Evolutionary conservation across 225 moss, liverwort and hornwort species (phyloP).

Genomic region (Straminergon stramineum): DNA sequence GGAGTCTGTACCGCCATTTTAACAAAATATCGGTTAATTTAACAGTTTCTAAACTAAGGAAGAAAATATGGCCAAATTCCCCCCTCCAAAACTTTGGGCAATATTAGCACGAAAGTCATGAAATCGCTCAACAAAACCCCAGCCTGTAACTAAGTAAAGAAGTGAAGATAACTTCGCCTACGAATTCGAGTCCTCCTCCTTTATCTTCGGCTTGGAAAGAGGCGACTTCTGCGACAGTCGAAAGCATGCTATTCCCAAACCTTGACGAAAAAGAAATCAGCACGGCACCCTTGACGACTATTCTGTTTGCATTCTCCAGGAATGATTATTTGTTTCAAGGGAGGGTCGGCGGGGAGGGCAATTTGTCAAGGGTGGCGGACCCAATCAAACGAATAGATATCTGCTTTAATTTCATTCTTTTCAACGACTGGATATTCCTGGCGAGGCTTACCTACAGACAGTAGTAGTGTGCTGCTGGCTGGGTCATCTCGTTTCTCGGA

Average conservation of each 20-base stretch:
- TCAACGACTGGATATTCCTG: not conserved
- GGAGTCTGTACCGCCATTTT: too few relatives aligned
- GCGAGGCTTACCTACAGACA: not conserved
- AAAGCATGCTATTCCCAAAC: not conserved
- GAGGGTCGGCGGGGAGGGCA: not conserved
- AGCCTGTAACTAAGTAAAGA: not conserved
- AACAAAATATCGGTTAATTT: too few relatives aligned
- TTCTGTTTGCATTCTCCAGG: not conserved
- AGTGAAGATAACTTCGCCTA: not conserved
- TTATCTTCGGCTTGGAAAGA: not conserved
- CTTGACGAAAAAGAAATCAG: not conserved
- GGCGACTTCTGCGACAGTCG: not conserved
- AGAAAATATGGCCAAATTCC: not conserved
- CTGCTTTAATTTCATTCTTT: not conserved
- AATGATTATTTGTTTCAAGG: not conserved
- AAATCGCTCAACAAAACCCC: not conserved
- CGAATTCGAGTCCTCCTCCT: not conserved
- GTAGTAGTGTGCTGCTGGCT: too few relatives aligned
- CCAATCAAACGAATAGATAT: not conserved
- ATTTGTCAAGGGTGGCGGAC: not conserved
- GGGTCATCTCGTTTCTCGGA: not conserved
- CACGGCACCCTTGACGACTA: not conserved
- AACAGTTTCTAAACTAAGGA: not conserved
- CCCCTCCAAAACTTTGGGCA: not conserved
- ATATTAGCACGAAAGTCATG: not conserved